Evolutionary conservation across 352 stramenopile genomes (phyloP), one percentile per base, ranked within the genome.

Genomic region (Globisporangium carolinianum): DNA sequence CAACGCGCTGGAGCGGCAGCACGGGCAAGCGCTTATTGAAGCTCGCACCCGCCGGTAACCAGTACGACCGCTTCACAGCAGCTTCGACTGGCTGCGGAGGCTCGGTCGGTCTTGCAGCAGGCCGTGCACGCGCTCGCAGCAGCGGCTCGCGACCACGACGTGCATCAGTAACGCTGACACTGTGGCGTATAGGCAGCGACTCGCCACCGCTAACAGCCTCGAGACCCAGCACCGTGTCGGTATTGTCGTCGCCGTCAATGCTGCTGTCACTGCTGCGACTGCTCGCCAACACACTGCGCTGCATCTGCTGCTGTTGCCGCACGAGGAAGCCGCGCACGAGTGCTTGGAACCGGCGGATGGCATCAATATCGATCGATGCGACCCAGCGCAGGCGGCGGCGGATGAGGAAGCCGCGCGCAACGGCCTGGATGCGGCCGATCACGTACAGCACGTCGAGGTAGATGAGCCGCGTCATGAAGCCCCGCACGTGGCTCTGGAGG

Each of bases 391-490:
- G 58, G 0, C 82, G 70, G 47, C 71, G 74, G 7, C 83, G 77
- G 6, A 85, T 71, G 24, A 92, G 65, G 50, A 71, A 86, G 5
- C 80, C 82, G 9, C 84, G 80, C n/a, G 77, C 78, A 1, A 70
- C 68, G 1, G 80, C 80, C 59, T 92, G 84, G 41, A 94, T 89
- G 10, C 83, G 79, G n/a, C 75, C 82, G 46, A 92, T 76, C 46
- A 88, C 64, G 54, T 88, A 88, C n/a, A 91, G 62, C 8, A 92
- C 76, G 52, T 92, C 80, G 41, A 91, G 65, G 54, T 89, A 94
- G 45, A 89, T 88, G n/a, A 88, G 63, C 7, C 82, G 73, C 9
- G 80, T 89, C 57, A 90, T 70, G 47, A 79, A 86, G 12, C 62
- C 64, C 7, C 76, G 75, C 5, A 57, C 63, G 35, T 76, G 80